phyloP scores from a whole-genome alignment of 306 rosid species.

The Hippophae gyantsensis region DNA sequence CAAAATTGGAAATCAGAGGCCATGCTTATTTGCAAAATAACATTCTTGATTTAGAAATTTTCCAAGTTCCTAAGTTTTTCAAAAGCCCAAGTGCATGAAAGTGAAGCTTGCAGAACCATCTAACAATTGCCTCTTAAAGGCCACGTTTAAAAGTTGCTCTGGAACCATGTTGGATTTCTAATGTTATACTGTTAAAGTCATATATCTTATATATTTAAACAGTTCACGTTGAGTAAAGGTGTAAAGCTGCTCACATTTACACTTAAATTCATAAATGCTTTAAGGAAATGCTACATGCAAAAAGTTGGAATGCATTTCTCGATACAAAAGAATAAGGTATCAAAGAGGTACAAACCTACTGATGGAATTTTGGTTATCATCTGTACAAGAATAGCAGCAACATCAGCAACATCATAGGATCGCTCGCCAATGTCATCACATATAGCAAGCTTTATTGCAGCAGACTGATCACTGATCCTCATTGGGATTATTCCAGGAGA shows the following conservation, averaged over 20 bases:
- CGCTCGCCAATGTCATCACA: conserved; percentile 97
- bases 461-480: conserved; percentile 91
- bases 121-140: too few relatives aligned
- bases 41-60: neutral
- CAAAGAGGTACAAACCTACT: conserved; percentile 39
- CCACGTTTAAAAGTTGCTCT: too few relatives aligned
- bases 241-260: too few relatives aligned
- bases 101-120: too few relatives aligned
- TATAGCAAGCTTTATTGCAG: conserved; percentile 93
- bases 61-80: neutral
- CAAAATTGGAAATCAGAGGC: conserved; percentile 1
- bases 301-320: neutral
- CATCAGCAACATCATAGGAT: conserved; percentile 69
- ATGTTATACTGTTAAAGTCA: too few relatives aligned
- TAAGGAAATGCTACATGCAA: too few relatives aligned
- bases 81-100: neutral
- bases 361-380: conserved; percentile 67
- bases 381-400: conserved; percentile 86
- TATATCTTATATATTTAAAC: too few relatives aligned
- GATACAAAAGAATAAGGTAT: neutral
- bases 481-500: conserved; percentile 92
- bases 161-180: too few relatives aligned
- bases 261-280: too few relatives aligned
- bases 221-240: too few relatives aligned
- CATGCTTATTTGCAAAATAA: neutral